Percentiles rank a stretch among this genome's conserved stretches.
These are phyloP conservation scores for Fusarium siculi DNA, from an alignment of 2,329 filamentous ascomycete species.

Conservation along the genomic window DNA sequence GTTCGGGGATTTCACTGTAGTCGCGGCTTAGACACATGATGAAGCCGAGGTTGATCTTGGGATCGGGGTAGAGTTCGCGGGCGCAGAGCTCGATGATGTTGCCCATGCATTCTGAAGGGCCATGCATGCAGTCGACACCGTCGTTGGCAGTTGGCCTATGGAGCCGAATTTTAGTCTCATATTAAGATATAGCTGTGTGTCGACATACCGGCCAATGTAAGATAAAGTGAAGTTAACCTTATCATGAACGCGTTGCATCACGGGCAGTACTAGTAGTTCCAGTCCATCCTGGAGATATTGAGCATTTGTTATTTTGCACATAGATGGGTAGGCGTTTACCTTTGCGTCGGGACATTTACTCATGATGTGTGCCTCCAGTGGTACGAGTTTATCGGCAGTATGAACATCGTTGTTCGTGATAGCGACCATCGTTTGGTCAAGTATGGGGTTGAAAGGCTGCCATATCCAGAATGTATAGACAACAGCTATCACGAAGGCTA, in stretches of 20 bases:
- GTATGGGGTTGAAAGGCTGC: slow-evolving; percentile 35
- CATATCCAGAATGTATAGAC: slow-evolving; percentile 44
- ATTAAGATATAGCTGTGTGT: background rate
- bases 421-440: slow-evolving; percentile 10
- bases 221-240: slow-evolving; percentile 93
- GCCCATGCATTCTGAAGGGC: slow-evolving; percentile 87
- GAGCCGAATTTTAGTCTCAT: background rate
- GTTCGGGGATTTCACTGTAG: slow-evolving; percentile 80
- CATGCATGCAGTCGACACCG: slow-evolving; percentile 89
- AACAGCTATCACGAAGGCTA: slow-evolving; percentile 41
- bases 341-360: slow-evolving; percentile 94
- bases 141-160: slow-evolving; percentile 76
- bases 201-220: slow-evolving; percentile 81
- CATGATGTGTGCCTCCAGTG: slow-evolving; percentile 95
- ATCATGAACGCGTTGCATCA: slow-evolving; percentile 82
- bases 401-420: slow-evolving; percentile 1
- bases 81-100: slow-evolving; percentile 96
- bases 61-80: slow-evolving; percentile 81
- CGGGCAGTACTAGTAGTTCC: slow-evolving; percentile 80
- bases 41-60: slow-evolving; percentile 91
- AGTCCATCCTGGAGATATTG: slow-evolving; percentile 73
- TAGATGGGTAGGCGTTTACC: slow-evolving; percentile 49
- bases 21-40: slow-evolving; percentile 86
- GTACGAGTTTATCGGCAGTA: slow-evolving; percentile 61
- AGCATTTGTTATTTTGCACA: background rate